Conservation (phyloP, 495 filamentous ascomycete genomes). For the Podospora fimiseda region DNA sequence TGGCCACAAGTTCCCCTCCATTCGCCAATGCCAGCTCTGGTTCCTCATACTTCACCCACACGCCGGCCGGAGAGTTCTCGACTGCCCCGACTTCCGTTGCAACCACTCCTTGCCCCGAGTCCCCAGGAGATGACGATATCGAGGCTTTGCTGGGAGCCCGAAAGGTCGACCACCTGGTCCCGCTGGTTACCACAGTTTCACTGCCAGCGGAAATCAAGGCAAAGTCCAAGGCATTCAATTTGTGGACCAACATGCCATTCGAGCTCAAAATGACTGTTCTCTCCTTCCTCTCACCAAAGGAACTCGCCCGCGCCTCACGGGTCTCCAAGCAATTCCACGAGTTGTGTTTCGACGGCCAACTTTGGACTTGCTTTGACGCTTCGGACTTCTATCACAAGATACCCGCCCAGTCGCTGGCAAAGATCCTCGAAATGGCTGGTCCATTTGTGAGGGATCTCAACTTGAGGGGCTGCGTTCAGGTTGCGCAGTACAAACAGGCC, state of each 20-base stretch:
- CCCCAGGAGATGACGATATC: slow-evolving; percentile 27
- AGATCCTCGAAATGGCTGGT: slow-evolving; percentile 77
- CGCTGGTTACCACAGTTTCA: slow-evolving; percentile 45
- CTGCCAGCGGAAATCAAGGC: slow-evolving; percentile 58
- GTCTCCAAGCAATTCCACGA: slow-evolving; percentile 77
- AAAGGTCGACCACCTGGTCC: slow-evolving; percentile 23
- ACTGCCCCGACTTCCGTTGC: slow-evolving; percentile 57
- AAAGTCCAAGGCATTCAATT: slow-evolving; percentile 52
- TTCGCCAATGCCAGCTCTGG: slow-evolving; percentile 44
- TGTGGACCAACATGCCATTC: slow-evolving; percentile 73
- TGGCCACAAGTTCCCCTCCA: slow-evolving; percentile 55
- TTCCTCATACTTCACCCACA: slow-evolving; percentile 51
- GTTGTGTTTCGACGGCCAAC: slow-evolving; percentile 90
- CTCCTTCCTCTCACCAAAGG: slow-evolving; percentile 66
- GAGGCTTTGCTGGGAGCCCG: slow-evolving; percentile 32
- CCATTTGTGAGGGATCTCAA: slow-evolving; percentile 91
- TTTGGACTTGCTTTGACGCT: slow-evolving; percentile 81
- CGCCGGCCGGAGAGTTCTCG: slow-evolving; percentile 54
- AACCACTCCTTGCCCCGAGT: slow-evolving; percentile 42
- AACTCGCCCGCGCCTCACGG: slow-evolving; percentile 73
- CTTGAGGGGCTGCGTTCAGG: slow-evolving; percentile 51
- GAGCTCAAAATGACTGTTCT: slow-evolving; percentile 80
- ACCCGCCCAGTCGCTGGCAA: slow-evolving; percentile 71
- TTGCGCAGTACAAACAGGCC: slow-evolving; percentile 70
- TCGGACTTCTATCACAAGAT: slow-evolving; percentile 84